phyloP scores from a whole-genome alignment of 306 rosid genomes.

The Boehmeria nivea region DNA sequence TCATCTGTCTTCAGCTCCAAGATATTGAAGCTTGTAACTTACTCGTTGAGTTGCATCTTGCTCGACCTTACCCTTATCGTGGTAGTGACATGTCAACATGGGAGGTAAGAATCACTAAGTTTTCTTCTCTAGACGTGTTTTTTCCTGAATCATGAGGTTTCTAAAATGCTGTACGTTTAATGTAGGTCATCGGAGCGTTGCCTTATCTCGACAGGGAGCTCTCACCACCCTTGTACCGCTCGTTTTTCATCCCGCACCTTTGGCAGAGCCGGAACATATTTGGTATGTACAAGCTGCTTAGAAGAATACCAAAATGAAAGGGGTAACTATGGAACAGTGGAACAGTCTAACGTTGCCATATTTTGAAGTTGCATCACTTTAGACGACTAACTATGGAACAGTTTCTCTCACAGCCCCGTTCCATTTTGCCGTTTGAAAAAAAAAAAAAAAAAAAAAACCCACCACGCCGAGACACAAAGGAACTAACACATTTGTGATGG shows the following conservation, averaged over 20 bases:
- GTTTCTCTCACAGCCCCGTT: too few species aligned
- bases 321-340: too few species aligned
- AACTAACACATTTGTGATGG: too few species aligned
- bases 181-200: conserved; percentile 68
- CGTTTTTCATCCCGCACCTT: conserved; percentile 82
- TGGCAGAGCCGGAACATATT: conserved; percentile 87
- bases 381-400: too few species aligned
- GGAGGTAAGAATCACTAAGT: conserved; percentile 53
- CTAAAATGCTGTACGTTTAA: not conserved
- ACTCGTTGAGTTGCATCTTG: conserved; percentile 88
- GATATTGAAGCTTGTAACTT: conserved; percentile 70
- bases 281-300: conserved; percentile 82
- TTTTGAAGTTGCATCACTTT: conserved; percentile 2
- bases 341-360: not conserved
- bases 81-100: conserved; percentile 78
- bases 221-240: conserved; percentile 76
- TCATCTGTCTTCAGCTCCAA: conserved; percentile 46
- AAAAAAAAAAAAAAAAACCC: too few species aligned
- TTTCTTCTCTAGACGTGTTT: too few species aligned
- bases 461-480: too few species aligned
- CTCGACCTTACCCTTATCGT: conserved; percentile 69
- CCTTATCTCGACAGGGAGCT: conserved; percentile 91
- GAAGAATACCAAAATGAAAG: conserved; percentile 43
- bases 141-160: not conserved
- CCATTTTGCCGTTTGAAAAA: too few species aligned